Conservation (phyloP, 495 filamentous ascomycete genomes). For the Talaromyces proteolyticus region DNA sequence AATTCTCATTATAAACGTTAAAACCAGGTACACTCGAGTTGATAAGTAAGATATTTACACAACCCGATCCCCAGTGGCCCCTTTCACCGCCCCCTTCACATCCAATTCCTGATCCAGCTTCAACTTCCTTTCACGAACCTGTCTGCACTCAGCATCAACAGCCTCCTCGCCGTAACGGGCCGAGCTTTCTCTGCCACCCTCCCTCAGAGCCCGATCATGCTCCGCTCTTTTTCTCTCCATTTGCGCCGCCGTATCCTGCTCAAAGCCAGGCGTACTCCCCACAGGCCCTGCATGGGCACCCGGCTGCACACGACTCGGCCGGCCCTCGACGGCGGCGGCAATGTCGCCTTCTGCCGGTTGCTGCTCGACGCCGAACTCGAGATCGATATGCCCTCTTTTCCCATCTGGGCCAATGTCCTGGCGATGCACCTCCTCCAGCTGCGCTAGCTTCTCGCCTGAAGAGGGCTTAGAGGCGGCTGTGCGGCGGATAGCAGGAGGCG, state of each 20-base stretch:
- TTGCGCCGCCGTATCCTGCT: constrained; percentile 26
- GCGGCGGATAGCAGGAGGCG: constrained; percentile 32
- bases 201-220: constrained; percentile 34
- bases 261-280: constrained; percentile 19
- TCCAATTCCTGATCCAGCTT: constrained; percentile 23
- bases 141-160: constrained; percentile 22
- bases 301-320: constrained; percentile 27
- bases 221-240: constrained; percentile 41
- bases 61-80: constrained; percentile 24
- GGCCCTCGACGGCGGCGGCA: constrained; percentile 38
- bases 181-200: constrained; percentile 18
- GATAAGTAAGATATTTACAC: constrained; percentile 13
- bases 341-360: constrained; percentile 49
- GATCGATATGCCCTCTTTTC: constrained; percentile 24
- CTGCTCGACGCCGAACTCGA: constrained; percentile 52
- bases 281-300: constrained; percentile 31
- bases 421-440: constrained; percentile 11
- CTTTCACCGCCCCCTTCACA: constrained; percentile 19
- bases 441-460: constrained; percentile 24
- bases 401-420: constrained; percentile 5
- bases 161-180: constrained; percentile 9
- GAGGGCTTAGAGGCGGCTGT: constrained; percentile 32
- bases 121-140: constrained; percentile 22
- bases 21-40: too few species aligned
- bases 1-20: too few species aligned